These are phyloP conservation scores for Exidia glandulosa DNA, from an alignment of 768 basidiomycete genomes.

Conservation along the genomic window DNA sequence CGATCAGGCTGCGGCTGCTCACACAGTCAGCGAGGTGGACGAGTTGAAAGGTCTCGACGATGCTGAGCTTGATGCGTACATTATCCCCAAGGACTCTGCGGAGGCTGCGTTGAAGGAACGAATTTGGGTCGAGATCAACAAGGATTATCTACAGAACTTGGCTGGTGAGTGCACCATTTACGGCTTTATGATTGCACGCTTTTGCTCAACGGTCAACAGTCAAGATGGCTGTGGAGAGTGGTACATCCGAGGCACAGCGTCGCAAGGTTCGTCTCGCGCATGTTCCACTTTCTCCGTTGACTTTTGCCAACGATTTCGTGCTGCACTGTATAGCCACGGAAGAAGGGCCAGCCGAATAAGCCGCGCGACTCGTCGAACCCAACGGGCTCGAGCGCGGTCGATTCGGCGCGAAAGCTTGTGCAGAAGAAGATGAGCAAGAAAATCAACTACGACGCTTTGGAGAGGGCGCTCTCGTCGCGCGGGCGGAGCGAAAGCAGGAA, in stretches of 20 bases:
- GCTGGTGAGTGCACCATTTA: conserved; percentile 45
- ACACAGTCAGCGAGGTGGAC: conserved; percentile 35
- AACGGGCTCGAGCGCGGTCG: conserved; percentile 59
- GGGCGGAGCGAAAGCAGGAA: background rate
- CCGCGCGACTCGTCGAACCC: conserved; percentile 69
- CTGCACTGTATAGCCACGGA: conserved; percentile 39
- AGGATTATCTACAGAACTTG: conserved; percentile 79
- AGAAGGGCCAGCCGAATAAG: conserved; percentile 34
- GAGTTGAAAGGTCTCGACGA: conserved; percentile 78
- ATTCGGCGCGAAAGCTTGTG: conserved; percentile 65
- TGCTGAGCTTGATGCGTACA: conserved; percentile 67
- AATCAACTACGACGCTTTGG: conserved; percentile 88
- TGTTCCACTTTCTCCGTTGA: conserved; percentile 1
- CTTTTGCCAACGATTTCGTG: conserved; percentile 3
- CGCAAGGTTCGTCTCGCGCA: conserved; percentile 64
- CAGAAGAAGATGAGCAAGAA: conserved; percentile 81
- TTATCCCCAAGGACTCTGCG: conserved; percentile 56
- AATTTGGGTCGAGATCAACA: conserved; percentile 89
- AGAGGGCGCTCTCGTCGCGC: conserved; percentile 51
- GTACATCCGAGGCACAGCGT: conserved; percentile 36
- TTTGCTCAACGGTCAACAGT: conserved; percentile 35
- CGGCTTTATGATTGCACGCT: conserved; percentile 5
- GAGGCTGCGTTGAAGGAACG: conserved; percentile 82
- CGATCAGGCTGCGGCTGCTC: conserved; percentile 52
- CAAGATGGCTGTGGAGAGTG: conserved; percentile 40